Evolutionary conservation across 1,139 yeast species (phyloP), one percentile per base, ranked within the genome.

Genomic region (Blastobotrys elegans): DNA sequence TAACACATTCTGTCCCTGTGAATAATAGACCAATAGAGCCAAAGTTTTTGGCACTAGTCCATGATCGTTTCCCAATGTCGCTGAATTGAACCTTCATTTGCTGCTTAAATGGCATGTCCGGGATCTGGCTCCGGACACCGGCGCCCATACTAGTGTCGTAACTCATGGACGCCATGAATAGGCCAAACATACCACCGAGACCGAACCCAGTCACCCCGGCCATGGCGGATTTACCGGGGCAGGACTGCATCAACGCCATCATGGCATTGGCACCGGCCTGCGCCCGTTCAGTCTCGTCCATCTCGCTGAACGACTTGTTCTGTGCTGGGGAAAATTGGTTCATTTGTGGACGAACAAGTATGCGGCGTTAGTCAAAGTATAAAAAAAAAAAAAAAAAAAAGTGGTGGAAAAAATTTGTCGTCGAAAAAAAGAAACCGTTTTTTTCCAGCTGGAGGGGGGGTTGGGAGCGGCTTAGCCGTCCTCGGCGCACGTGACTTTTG

Each of bases 171-270:
- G 97, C 96, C 97, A 92, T 92, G 70, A 92, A 90, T 46, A 92
- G 72, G 53, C 98, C 97, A 65, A 92, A 89, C 53, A 90, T 86
- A 55, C 97, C 98, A 69, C 98, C 98, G 41, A 92, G 78, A 34
- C 84, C 92, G 69, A 89, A 92, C 39, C 98, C 98, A 16, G 95
- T 82, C 18, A 83, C 97, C 52, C 97, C 97, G 16, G 96, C 86
- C 74, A 90, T 81, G 32, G 76, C 81, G 0, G 96, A 80, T 66
- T 92, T 92, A 20, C 97, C 97, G 0, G 97, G 97, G 70, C 98
- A 92, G 16, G 96, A 86, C 55, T 84, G 83, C 90, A 89, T 87
- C 67, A 84, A 78, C 47, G 75, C 79, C 64, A 88, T 78, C 83
- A 90, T 84, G 63, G 79, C 81, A 59, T 73, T 72, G n/a, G 97